Base-by-base conservation (phyloP, 139 green algal species). In the Volvox reticuliferus region DNA sequence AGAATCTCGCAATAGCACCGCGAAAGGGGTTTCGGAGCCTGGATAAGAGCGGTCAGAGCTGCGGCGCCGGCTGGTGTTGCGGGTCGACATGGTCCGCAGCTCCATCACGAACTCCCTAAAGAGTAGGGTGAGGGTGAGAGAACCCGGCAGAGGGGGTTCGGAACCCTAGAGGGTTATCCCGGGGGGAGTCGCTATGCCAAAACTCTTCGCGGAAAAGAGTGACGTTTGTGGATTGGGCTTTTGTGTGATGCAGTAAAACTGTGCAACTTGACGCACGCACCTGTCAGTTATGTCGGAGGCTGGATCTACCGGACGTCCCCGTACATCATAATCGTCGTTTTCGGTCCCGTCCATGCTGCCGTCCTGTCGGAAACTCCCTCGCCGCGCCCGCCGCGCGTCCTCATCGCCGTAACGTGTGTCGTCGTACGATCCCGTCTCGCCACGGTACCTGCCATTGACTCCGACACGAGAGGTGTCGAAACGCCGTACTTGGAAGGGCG, bases 31-130 rank as follows among this genome's bases (percentile, higher is more conserved):
- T 5, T 81, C 75, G 75, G 75, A 17, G 75, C 75, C 75, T 30
- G 2, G 32, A 33, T 35, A 1, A 16, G 78, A 33, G 2, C 78
- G 78, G 50, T 76, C 80, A 71, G 68, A 33, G 50, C 86, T 75
- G 71, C 73, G 71, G 20, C 86, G 86, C 9, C 84, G 67, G 16
- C 18, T 61, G 36, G 24, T 62, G 36, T 44, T 63, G 30, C n/a
- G 33, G 69, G 28, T 20, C 3, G 32, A 32, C 14, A 68, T 33
- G 17, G 84, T n/a, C 2, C 68, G 35, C n/a, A 91, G 79, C 88
- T 91, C 78, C 79, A 91, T 83, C 79, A 84, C 63, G 18, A 94
- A 82, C 73, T 92, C 89, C 22, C 35, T 86, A 35, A 36, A 18
- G 73, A 37, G 73, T n/a, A 37, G 73, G 28, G 35, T n/a, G 26